Evolutionary conservation across 2,329 filamentous ascomycete species (phyloP).

Genomic region (Monosporascus sp.): DNA sequence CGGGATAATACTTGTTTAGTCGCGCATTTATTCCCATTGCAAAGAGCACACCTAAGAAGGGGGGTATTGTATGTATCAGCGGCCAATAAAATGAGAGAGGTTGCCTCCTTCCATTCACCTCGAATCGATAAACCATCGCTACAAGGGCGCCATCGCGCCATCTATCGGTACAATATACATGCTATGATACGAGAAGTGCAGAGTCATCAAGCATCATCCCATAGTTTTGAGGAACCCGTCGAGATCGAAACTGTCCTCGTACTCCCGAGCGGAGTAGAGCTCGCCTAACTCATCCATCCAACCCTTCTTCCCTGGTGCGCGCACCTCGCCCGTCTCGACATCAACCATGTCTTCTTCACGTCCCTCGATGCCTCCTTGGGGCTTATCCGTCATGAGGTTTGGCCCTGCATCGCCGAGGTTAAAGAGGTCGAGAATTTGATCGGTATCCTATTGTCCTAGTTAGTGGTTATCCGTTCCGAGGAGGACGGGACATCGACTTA

Average conservation of each 20-base stretch:
- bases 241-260: conserved; percentile 95
- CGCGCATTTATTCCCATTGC: too few species aligned
- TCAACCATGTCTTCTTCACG: conserved; percentile 86
- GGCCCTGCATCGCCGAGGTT: conserved; percentile 78
- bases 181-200: too few species aligned
- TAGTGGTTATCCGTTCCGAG: conserved; percentile 7
- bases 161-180: too few species aligned
- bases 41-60: too few species aligned
- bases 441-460: conserved; percentile 64
- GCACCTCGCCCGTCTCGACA: conserved; percentile 82
- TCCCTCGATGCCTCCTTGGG: conserved; percentile 52
- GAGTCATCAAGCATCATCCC: conserved; percentile 27
- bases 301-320: conserved; percentile 92
- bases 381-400: conserved; percentile 56
- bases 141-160: too few species aligned
- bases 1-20: too few species aligned
- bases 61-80: too few species aligned
- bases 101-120: too few species aligned
- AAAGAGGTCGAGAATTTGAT: conserved; percentile 95
- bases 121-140: too few species aligned
- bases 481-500: conserved; percentile 12
- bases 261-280: conserved; percentile 95
- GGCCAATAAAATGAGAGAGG: too few species aligned
- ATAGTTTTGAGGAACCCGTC: conserved; percentile 94
- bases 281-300: conserved; percentile 94